Conservation (phyloP, 805 yeast species). For the Nakazawaea holstii region DNA sequence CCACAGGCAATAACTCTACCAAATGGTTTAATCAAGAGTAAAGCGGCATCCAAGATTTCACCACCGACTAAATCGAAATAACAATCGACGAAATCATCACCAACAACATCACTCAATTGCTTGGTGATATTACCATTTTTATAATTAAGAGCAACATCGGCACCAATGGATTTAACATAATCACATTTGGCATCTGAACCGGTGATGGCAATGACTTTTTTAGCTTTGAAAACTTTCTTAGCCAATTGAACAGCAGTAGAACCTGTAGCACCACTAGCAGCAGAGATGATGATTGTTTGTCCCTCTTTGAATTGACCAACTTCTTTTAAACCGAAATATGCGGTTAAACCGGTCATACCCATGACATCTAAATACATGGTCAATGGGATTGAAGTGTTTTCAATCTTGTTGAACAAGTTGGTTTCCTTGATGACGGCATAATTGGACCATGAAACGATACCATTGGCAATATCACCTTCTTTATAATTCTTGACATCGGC, state of each 20-base stretch:
- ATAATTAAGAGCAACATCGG: slow-evolving; percentile 51
- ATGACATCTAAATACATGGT: slow-evolving; percentile 41
- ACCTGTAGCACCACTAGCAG: slow-evolving; percentile 78
- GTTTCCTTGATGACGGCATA: slow-evolving; percentile 30
- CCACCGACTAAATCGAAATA: slow-evolving; percentile 68
- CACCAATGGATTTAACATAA: slow-evolving; percentile 49
- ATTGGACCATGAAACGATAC: slow-evolving; percentile 42
- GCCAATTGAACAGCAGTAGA: slow-evolving; percentile 54
- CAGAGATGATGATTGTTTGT: slow-evolving; percentile 49
- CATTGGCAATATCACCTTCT: slow-evolving; percentile 39
- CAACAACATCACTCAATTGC: slow-evolving; percentile 34
- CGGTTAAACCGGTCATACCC: slow-evolving; percentile 58
- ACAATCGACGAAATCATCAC: slow-evolving; percentile 43
- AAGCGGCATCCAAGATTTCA: slow-evolving; percentile 40
- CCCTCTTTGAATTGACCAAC: slow-evolving; percentile 41
- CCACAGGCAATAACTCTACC: slow-evolving; percentile 59
- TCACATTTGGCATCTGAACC: slow-evolving; percentile 53
- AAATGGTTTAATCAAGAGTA: slow-evolving; percentile 29
- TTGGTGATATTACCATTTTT: slow-evolving; percentile 32
- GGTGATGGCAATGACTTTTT: slow-evolving; percentile 55
- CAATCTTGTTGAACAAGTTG: slow-evolving; percentile 25
- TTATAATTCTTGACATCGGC: slow-evolving; percentile 24
- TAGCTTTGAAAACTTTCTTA: slow-evolving; percentile 43
- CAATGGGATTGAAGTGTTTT: slow-evolving; percentile 26
- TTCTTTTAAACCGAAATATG: slow-evolving; percentile 48